Evolutionary conservation across 306 rosid genomes (phyloP).

Genomic region (Malus fusca): DNA sequence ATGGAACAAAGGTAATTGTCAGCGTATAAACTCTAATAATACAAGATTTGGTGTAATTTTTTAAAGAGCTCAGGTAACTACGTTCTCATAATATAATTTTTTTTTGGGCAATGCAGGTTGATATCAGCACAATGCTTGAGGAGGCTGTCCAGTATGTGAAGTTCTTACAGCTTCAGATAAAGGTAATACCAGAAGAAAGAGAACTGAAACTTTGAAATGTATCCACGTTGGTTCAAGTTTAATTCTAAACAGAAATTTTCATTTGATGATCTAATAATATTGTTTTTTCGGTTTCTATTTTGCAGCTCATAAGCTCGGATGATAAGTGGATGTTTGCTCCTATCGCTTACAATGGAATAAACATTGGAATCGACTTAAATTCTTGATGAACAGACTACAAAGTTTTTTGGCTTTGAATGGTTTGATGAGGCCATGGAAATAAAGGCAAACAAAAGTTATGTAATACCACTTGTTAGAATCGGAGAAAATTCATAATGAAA

Average conservation of each 20-base stretch:
- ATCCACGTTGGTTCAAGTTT: background rate
- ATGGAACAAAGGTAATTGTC: slow-evolving; percentile 65
- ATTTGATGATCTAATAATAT: background rate
- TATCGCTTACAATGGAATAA: slow-evolving; percentile 76
- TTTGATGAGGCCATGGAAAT: background rate
- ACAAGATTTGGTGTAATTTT: background rate
- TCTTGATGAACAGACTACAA: background rate
- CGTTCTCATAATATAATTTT: background rate
- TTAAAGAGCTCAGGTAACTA: background rate
- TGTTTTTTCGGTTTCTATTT: slow-evolving; percentile 14
- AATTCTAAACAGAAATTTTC: background rate
- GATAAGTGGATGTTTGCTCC: slow-evolving; percentile 95
- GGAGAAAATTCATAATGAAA: background rate
- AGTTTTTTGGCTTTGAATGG: background rate
- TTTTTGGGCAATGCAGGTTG: slow-evolving; percentile 48
- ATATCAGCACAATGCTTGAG: slow-evolving; percentile 95
- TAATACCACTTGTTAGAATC: background rate
- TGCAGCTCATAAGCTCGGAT: slow-evolving; percentile 81
- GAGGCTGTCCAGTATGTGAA: slow-evolving; percentile 86
- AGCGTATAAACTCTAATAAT: background rate
- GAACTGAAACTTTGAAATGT: background rate
- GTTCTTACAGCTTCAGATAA: slow-evolving; percentile 84
- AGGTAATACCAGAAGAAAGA: slow-evolving; percentile 38
- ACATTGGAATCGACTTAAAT: slow-evolving; percentile 61
- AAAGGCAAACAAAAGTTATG: background rate